These are phyloP conservation scores for Geranium rotundifolium DNA, from an alignment of 345 rosid genomes.

Conservation along the genomic window DNA sequence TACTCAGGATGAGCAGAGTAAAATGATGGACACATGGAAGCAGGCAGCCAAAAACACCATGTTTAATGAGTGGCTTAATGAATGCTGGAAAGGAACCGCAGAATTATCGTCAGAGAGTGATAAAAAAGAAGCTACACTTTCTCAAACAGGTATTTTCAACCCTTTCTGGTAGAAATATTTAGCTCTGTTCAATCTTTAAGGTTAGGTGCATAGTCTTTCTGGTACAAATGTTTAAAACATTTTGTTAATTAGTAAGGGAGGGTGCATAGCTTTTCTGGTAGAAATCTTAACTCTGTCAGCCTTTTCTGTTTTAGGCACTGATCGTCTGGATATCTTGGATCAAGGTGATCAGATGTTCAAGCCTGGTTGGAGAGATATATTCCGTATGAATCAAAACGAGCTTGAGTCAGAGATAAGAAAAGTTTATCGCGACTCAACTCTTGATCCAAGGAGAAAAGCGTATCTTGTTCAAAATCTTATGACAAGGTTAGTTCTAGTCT, in stretches of 20 bases:
- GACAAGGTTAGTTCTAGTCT: conserved; percentile 35
- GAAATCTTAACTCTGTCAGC: too few species aligned
- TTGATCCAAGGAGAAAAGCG: conserved; percentile 61
- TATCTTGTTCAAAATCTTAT: conserved; percentile 58
- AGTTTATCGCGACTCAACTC: conserved; percentile 51
- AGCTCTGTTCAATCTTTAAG: too few species aligned
- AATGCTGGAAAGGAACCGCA: conserved; percentile 53
- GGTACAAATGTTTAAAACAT: too few species aligned
- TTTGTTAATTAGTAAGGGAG: too few species aligned
- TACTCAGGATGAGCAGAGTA: conserved; percentile 73
- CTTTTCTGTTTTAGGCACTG: conserved; percentile 26
- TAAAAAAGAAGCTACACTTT: conserved; percentile 31
- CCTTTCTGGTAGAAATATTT: too few species aligned
- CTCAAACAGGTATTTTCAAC: conserved; percentile 34
- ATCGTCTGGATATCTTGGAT: conserved; percentile 48
- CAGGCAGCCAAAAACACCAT: conserved; percentile 89
- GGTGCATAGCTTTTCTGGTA: too few species aligned
- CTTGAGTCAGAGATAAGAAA: conserved; percentile 64
- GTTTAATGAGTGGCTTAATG: conserved; percentile 89
- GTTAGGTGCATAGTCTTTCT: too few species aligned
- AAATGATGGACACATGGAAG: conserved; percentile 95
- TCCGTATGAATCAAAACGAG: conserved; percentile 70
- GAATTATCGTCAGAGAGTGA: conserved; percentile 36
- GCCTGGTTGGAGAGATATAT: conserved; percentile 95
- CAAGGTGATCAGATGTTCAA: conserved; percentile 66